Base-by-base conservation (phyloP, 2,329 filamentous ascomycete genomes). In the Penicillium sp. region DNA sequence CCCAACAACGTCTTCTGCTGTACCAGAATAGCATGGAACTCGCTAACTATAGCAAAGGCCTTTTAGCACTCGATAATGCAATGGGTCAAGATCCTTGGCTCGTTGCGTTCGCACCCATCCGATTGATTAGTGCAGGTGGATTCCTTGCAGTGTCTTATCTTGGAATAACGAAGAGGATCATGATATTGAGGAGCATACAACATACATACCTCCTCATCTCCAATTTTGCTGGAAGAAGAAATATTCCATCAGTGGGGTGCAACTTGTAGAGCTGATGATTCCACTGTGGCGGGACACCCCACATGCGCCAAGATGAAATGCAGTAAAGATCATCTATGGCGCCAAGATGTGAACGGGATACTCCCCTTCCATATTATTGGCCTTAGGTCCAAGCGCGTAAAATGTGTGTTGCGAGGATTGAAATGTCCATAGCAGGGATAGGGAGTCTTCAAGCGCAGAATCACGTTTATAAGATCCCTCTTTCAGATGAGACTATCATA, bases 91-190 rank as follows among this genome's bases (percentile, higher is more conserved):
- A 68, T 52, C 57, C 60, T 14, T 69, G 64, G 57, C 63, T 71
- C 35, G 55, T 61, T 18, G 67, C 69, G 8, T 72, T 71, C 52
- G 67, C 67, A 10, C 69, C 69, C 18, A 70, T 72, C 41, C 63
- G 59, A 43, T 51, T 72, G 13, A 61, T 72, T 45, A 60, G 63
- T 19, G 61, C 65, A 0, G 70, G 69, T 3, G 68, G 67, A 0
- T 72, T 70, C 53, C 61, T 72, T 16, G 68, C 69, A 0, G 61
- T 70, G 6, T 62, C 59, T 5, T 67, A 65, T 40, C n/a, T n/a
- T n/a, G n/a, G n/a, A n/a, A n/a, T n/a, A n/a, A n/a, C n/a, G n/a
- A n/a, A n/a, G n/a, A n/a, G n/a, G n/a, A n/a, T n/a, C n/a, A n/a
- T n/a, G n/a, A n/a, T n/a, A n/a, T n/a, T n/a, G n/a, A n/a, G n/a